These are phyloP conservation scores for Psilocybe cyanescens DNA, from an alignment of 768 basidiomycete species.

Conservation along the genomic window DNA sequence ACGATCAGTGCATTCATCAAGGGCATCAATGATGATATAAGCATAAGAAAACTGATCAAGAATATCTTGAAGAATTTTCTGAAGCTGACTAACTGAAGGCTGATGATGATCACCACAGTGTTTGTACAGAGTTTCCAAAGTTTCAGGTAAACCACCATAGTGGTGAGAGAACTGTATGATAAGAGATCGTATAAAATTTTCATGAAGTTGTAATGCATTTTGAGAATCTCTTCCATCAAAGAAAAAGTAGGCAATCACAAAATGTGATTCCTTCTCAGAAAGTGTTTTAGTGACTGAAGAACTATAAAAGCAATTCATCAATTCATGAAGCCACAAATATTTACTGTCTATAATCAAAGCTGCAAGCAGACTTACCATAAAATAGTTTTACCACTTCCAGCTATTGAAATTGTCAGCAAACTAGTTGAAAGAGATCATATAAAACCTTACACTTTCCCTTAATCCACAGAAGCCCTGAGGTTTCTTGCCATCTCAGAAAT, in stretches of 20 bases:
- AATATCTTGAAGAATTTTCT: too few relatives aligned
- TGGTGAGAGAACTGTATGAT: not conserved
- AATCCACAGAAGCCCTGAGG: not conserved
- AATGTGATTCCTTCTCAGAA: not conserved
- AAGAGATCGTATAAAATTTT: not conserved
- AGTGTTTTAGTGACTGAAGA: not conserved
- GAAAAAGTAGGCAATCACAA: not conserved
- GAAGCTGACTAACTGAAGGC: not conserved
- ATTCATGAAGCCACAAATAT: not conserved
- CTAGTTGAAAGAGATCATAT: not conserved
- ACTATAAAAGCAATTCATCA: not conserved
- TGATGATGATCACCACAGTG: not conserved
- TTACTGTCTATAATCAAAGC: not conserved
- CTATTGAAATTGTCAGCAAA: not conserved
- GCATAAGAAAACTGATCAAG: too few relatives aligned
- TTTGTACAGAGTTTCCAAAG: not conserved
- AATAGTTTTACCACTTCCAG: not conserved
- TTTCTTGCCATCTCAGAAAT: not conserved
- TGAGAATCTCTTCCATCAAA: not conserved
- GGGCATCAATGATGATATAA: too few relatives aligned
- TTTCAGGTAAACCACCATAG: not conserved
- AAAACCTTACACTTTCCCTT: not conserved
- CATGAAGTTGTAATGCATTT: not conserved
- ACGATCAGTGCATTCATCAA: too few relatives aligned
- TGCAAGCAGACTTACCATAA: not conserved